Percentiles rank a stretch among this genome's conserved stretches.
Conservation (phyloP, 2,329 filamentous ascomycete genomes). For the Trichoderma koningiopsis region DNA sequence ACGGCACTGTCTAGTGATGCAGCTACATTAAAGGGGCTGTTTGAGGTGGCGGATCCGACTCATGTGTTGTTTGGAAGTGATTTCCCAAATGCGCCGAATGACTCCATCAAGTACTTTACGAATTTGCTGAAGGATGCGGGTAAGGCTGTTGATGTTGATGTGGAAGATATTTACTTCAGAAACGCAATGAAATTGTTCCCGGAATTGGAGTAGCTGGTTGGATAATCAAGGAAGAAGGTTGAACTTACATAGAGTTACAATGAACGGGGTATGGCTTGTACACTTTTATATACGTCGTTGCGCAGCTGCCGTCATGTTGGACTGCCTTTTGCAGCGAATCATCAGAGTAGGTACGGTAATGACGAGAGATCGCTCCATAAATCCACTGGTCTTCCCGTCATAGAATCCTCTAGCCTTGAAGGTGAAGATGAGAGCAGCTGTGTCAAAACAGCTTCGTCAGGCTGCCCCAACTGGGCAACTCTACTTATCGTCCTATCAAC, state of each 20-base stretch:
- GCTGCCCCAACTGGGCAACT: neutral
- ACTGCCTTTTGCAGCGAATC: neutral
- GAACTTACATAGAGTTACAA: neutral
- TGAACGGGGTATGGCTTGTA: neutral
- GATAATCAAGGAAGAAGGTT: neutral
- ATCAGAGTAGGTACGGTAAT: neutral
- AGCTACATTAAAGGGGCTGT: neutral
- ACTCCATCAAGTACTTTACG: neutral
- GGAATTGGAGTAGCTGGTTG: neutral
- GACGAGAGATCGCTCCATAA: neutral
- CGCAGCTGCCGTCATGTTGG: neutral
- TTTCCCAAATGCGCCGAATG: neutral
- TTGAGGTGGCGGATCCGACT: neutral
- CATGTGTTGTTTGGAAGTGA: neutral
- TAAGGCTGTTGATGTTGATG: neutral
- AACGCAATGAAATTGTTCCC: neutral
- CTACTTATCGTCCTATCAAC: neutral
- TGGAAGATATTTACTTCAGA: neutral
- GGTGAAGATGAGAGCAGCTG: neutral
- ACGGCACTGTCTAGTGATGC: neutral
- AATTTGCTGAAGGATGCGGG: neutral
- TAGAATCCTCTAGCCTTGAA: neutral
- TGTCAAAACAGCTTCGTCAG: neutral
- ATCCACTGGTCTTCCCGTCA: neutral
- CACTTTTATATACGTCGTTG: neutral